phyloP scores from a whole-genome alignment of 78 protist genomes.

The Cavenderia fasciculata region DNA sequence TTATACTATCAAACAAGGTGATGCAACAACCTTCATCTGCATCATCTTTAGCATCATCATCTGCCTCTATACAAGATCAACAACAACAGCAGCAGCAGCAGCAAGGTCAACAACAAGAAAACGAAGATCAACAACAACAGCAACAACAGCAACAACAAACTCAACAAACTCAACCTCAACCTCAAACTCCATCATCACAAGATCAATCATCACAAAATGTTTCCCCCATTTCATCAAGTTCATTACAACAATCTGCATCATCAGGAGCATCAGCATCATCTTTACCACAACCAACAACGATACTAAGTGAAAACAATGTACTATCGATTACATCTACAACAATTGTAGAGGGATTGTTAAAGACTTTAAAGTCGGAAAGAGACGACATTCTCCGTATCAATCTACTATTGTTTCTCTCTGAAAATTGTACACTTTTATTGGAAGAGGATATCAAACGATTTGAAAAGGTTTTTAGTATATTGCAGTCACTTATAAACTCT shows the following conservation, averaged over 20 bases:
- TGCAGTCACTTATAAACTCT: conserved; percentile 44
- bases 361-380: conserved; percentile 16
- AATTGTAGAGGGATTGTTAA: conserved; percentile 25
- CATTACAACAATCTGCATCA: no score
- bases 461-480: conserved; percentile 31
- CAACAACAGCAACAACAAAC: not conserved
- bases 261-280: not conserved
- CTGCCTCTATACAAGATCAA: no score
- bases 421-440: conserved; percentile 19
- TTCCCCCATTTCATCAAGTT: no score
- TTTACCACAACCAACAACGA: conserved; percentile 2
- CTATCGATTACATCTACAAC: not conserved
- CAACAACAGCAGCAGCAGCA: conserved; percentile 3
- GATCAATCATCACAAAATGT: no score
- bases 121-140: not conserved
- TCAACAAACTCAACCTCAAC: not conserved
- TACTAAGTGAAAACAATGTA: not conserved
- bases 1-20: not conserved
- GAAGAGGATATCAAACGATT: conserved; percentile 70
- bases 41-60: not conserved
- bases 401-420: conserved; percentile 50
- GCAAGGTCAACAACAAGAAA: not conserved
- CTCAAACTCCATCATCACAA: not conserved
- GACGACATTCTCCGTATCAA: conserved; percentile 49
- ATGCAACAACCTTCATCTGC: not conserved